Percentiles rank a stretch among this genome's conserved stretches.
These are phyloP conservation scores for Mycena kentingensis DNA, from an alignment of 768 basidiomycete species.

Conservation along the genomic window DNA sequence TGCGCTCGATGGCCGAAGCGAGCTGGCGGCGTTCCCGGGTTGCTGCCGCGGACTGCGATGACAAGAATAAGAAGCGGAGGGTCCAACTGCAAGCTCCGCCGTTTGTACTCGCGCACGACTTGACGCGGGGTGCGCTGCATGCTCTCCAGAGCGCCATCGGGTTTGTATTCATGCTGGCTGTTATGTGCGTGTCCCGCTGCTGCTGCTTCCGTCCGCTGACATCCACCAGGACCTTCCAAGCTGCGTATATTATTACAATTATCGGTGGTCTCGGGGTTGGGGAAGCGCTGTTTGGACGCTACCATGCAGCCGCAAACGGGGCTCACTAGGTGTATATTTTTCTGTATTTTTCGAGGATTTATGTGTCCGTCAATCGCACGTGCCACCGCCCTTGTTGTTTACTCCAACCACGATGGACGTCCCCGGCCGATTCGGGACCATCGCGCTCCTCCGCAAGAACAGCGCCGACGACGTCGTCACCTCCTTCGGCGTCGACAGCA, in stretches of 20 bases:
- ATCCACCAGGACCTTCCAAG: conserved; percentile 68
- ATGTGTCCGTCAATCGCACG: conserved; percentile 8
- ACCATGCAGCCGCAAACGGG: neutral
- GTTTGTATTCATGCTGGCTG: conserved; percentile 71
- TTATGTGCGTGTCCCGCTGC: conserved; percentile 55
- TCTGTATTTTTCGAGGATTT: neutral
- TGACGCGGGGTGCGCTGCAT: conserved; percentile 63
- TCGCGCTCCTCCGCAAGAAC: conserved; percentile 14
- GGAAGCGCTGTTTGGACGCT: conserved; percentile 59
- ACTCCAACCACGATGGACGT: conserved; percentile 14
- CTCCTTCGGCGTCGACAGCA: conserved; percentile 71
- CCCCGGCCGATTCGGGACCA: conserved; percentile 17
- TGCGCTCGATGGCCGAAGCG: conserved; percentile 54
- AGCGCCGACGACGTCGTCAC: conserved; percentile 48
- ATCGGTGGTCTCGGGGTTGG: conserved; percentile 65
- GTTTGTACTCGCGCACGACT: conserved; percentile 63
- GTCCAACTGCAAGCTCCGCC: conserved; percentile 43
- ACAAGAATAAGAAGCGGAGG: conserved; percentile 3
- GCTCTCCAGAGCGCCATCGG: conserved; percentile 54
- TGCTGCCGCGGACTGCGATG: neutral
- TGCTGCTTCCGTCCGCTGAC: neutral
- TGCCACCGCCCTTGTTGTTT: neutral
- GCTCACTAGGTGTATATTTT: neutral
- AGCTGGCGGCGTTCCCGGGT: conserved; percentile 45
- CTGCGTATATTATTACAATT: conserved; percentile 59